These are phyloP conservation scores for Chaetomidium leptoderma DNA, from an alignment of 495 filamentous ascomycete genomes.

Conservation along the genomic window DNA sequence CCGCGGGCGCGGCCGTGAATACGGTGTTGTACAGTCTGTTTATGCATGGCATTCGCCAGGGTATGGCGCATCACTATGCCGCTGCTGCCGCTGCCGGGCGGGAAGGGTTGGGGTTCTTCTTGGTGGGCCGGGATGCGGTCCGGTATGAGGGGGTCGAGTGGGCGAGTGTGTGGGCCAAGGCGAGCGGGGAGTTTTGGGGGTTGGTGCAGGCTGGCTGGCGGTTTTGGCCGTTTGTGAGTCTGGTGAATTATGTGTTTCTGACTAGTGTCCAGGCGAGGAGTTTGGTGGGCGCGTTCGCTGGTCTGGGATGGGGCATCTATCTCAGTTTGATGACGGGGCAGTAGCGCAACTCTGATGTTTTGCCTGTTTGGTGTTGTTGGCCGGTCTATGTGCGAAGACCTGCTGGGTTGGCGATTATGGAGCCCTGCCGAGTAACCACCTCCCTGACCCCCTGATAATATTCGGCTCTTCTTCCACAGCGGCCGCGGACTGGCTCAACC, in stretches of 20 bases:
- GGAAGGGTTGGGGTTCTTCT: conserved; percentile 17
- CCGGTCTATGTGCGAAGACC: no score
- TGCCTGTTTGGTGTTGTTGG: neutral
- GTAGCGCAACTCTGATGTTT: neutral
- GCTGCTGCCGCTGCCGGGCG: conserved; percentile 16
- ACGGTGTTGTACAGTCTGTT: conserved; percentile 64
- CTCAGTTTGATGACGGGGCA: conserved; percentile 54
- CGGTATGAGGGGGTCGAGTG: conserved; percentile 34
- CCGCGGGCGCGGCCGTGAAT: conserved; percentile 69
- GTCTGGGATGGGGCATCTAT: conserved; percentile 83
- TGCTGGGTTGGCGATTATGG: no score
- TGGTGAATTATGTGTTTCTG: conserved; percentile 74
- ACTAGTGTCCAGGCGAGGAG: conserved; percentile 67
- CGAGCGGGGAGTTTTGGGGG: conserved; percentile 58
- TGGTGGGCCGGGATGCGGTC: conserved; percentile 22
- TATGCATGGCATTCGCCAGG: conserved; percentile 38
- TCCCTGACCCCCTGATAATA: no score
- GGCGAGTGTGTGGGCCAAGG: conserved; percentile 29
- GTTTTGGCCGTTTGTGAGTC: conserved; percentile 78
- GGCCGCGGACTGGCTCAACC: no score
- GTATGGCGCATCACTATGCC: conserved; percentile 31
- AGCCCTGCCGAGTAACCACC: no score
- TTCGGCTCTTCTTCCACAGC: no score
- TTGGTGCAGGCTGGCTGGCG: conserved; percentile 72
- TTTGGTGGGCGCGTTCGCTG: conserved; percentile 73